Evolutionary conservation across 805 yeast species (phyloP), one percentile per base, ranked within the genome.

Genomic region (Spathaspora girioi): DNA sequence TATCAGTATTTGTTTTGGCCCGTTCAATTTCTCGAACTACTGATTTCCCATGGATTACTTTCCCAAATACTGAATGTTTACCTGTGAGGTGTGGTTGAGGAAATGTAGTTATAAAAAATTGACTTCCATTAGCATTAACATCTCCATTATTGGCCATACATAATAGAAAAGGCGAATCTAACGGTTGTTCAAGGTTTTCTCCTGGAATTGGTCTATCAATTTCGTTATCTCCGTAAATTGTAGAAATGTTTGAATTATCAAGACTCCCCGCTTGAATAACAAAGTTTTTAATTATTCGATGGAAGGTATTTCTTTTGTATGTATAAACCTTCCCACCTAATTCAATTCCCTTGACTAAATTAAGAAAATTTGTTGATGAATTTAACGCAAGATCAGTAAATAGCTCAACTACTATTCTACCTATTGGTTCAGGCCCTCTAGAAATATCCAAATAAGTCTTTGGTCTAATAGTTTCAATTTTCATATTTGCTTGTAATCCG

Each of bases 51-150:
- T 73, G 75, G 7, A 73, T 59, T 10, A 90, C 91, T 51, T 70
- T 71, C 1, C 97, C 97, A 67, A 91, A 86, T 1, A 89, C 83
- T 0, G 92, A 75, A 61, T 89, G 92, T 58, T 85, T 86, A 0
- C 89, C 89, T 43, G 78, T 81, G 52, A 91, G 69, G 66, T 90
- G 97, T 1, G 89, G 86, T 8, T 84, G 79, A 1, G 89, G 80
- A 49, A 75, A 79, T 0, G 91, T 84, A 10, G 84, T 80, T 43
- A 88, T 84, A 61, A 87, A 87, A 61, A 87, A 87, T 61, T 86
- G 92, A 0, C 89, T 80, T 18, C 79, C 75, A 56, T 85, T 85
- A 11, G 84, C 65, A 50, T 78, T 59, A 4, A 62, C 57, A 15
- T 60, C 57, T 4, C 84, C 86, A 17, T 72, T 65, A 57, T 83